Evolutionary conservation across 2,329 filamentous ascomycete species (phyloP).

Genomic region (Aplosporella prunicola): DNA sequence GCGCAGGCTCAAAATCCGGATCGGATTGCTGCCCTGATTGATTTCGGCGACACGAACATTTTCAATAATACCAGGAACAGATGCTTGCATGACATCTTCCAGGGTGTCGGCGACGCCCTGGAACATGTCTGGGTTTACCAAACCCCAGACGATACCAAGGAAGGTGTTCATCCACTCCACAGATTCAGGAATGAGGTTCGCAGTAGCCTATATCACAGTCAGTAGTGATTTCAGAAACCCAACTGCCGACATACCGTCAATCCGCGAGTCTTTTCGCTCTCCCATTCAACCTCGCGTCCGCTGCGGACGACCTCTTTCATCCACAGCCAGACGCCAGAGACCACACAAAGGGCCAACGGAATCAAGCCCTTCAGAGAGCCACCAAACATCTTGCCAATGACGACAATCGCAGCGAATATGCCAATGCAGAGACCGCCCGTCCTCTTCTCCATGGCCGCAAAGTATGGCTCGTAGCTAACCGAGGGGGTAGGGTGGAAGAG

Average conservation of each 20-base stretch:
- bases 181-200: slow-evolving; percentile 84
- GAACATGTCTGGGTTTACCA: slow-evolving; percentile 95
- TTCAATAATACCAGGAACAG: slow-evolving; percentile 81
- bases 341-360: slow-evolving; percentile 60
- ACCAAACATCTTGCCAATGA: slow-evolving; percentile 72
- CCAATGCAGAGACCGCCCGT: slow-evolving; percentile 61
- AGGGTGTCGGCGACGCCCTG: slow-evolving; percentile 82
- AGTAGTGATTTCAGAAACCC: too few relatives aligned
- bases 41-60: slow-evolving; percentile 94
- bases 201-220: slow-evolving; percentile 51
- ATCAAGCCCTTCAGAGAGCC: slow-evolving; percentile 68
- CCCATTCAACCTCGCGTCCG: slow-evolving; percentile 79
- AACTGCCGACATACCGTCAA: slow-evolving; percentile 60
- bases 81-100: slow-evolving; percentile 95
- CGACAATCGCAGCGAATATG: slow-evolving; percentile 63
- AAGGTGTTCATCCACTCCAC: slow-evolving; percentile 92
- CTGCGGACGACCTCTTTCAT: slow-evolving; percentile 76
- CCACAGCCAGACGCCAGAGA: slow-evolving; percentile 80
- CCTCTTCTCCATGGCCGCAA: slow-evolving; percentile 61
- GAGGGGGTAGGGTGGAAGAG: slow-evolving; percentile 91
- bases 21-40: slow-evolving; percentile 81
- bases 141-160: slow-evolving; percentile 73
- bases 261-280: slow-evolving; percentile 74
- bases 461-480: slow-evolving; percentile 85
- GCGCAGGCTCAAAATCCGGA: slow-evolving; percentile 78